Base-by-base conservation (phyloP, 2,329 filamentous ascomycete genomes). In the Colletotrichum sp. region DNA sequence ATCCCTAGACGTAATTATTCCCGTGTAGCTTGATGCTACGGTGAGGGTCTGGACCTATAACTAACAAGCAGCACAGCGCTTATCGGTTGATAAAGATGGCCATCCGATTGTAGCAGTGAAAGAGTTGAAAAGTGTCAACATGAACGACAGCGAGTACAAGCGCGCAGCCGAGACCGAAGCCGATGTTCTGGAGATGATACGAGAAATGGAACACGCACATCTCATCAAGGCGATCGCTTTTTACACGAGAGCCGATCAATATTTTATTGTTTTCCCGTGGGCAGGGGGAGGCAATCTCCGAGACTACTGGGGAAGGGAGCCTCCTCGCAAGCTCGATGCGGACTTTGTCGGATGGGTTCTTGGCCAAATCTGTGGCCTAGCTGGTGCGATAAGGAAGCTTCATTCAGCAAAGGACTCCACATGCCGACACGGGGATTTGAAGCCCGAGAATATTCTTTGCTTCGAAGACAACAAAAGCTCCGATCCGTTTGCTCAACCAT, bases 381-480 rank as follows among this genome's bases (percentile, higher is more conserved):
- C 66, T 22, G 4, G 32, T n/a, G 73, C 68, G 4, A 44, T 75
- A 2, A 11, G 48, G 6, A 30, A 8, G 13, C 36, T 72, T 2
- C 68, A 75, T 36, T 36, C 48, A 4, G 15, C 5, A 16, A 39
- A 39, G 0, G 52, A 72, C 8, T 8, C 27, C 6, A 4, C 7
- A 2, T 72, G 48, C 3, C 39, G 73, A 4, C 73, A 75, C 2
- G 73, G 73, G 1, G 73, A 75, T 6, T 9, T 75, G n/a, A 75
- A 75, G 44, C 73, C 68, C 0, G 73, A 75, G 19, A 75, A 75
- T 4, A 75, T 75, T 2, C 68, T 75, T 6, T 52, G 64, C n/a
- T 72, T 75, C 19, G 55, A 63, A 16, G n/a, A 36, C 19, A 27
- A 2, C 13, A 15, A 0, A 4, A 15, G 3, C 32, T 55, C 28